These are phyloP conservation scores for Allium cepa DNA, from an alignment of 106 monocot genomes.

Conservation along the genomic window DNA sequence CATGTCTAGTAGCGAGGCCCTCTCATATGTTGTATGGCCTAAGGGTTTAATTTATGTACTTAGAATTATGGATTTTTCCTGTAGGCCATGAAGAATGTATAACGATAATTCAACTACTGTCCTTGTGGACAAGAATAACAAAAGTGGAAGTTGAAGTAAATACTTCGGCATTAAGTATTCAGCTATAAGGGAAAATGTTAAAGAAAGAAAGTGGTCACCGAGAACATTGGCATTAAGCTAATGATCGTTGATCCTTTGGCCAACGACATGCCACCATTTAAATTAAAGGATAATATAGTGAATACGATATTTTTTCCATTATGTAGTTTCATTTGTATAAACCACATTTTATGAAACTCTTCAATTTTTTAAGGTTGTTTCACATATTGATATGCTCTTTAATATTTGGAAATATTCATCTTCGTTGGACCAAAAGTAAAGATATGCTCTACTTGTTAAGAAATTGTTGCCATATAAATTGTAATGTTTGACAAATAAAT, in stretches of 20 bases:
- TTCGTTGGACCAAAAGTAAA: neutral
- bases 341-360: no score
- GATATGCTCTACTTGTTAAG: neutral
- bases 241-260: constrained; percentile 10
- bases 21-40: constrained; percentile 1
- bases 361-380: no score
- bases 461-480: neutral
- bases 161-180: constrained; percentile 14
- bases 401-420: constrained; percentile 6
- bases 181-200: constrained; percentile 8
- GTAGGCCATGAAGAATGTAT: neutral
- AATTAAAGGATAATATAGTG: constrained; percentile 1
- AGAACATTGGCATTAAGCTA: constrained; percentile 6
- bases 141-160: neutral
- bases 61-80: constrained; percentile 5
- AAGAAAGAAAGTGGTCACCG: neutral
- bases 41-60: constrained; percentile 5
- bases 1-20: constrained; percentile 5
- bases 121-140: constrained; percentile 13
- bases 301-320: no score
- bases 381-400: neutral
- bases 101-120: constrained; percentile 8
- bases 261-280: neutral
- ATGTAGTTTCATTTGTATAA: no score
- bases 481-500: neutral